Evolutionary conservation across 108 stramenopile species (phyloP).

Genomic region (Epithemia pelagica): DNA sequence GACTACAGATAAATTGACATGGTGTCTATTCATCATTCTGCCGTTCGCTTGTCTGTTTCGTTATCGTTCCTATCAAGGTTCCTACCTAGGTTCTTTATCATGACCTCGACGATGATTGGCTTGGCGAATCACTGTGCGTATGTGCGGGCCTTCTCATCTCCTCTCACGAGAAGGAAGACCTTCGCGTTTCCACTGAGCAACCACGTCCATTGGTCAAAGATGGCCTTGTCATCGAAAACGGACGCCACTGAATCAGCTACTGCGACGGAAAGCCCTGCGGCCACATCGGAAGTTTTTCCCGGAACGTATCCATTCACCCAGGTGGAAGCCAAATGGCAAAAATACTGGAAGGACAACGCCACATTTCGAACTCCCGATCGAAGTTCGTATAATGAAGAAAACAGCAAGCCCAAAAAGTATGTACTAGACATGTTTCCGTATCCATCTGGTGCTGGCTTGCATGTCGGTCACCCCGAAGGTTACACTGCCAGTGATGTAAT

Average conservation of each 20-base stretch:
- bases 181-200: neutral
- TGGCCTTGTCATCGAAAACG: neutral
- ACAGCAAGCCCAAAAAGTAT: conserved; percentile 82
- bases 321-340: conserved; percentile 88
- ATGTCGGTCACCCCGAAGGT: conserved; percentile 97
- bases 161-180: neutral
- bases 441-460: conserved; percentile 95
- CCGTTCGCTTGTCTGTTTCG: too few relatives aligned
- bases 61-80: too few relatives aligned
- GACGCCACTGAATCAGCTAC: neutral
- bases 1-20: too few relatives aligned
- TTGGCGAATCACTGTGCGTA: neutral
- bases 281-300: neutral
- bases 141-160: neutral
- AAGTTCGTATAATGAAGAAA: conserved; percentile 11
- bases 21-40: too few relatives aligned
- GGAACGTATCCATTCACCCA: conserved; percentile 56
- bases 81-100: too few relatives aligned
- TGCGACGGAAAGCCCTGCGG: neutral
- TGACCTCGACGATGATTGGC: too few relatives aligned
- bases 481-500: conserved; percentile 96
- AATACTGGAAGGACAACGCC: conserved; percentile 71
- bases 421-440: conserved; percentile 99
- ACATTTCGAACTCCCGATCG: conserved; percentile 80
- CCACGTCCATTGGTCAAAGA: neutral